Percentiles rank a stretch among this genome's conserved stretches.
phyloP scores from a whole-genome alignment of 768 basidiomycete genomes.

The Boletus tylopilopsis region DNA sequence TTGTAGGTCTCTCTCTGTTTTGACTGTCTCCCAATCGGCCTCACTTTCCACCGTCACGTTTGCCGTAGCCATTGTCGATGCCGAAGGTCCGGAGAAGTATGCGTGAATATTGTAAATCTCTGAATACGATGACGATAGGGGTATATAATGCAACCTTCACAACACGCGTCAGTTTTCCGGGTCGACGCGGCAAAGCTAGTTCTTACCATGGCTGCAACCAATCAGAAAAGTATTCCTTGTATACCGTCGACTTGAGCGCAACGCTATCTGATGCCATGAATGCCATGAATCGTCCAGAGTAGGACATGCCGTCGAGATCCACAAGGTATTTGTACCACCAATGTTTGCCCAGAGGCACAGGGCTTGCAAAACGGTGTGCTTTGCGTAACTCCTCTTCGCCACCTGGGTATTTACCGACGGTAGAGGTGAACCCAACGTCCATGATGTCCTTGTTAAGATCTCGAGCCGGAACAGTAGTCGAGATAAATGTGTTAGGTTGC shows the following conservation, averaged over 20 bases:
- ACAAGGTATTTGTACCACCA: slow-evolving; percentile 94
- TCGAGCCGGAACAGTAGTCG: slow-evolving; percentile 54
- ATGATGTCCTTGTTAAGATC: slow-evolving; percentile 75
- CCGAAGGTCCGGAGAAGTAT: slow-evolving; percentile 86
- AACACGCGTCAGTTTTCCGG: background rate
- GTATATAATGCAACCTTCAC: slow-evolving; percentile 89
- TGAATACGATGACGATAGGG: slow-evolving; percentile 77
- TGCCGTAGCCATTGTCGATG: slow-evolving; percentile 49
- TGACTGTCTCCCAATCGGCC: slow-evolving; percentile 29
- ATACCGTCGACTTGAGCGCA: slow-evolving; percentile 87
- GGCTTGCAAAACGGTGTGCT: slow-evolving; percentile 65
- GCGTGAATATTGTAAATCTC: slow-evolving; percentile 94
- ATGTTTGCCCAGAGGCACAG: slow-evolving; percentile 78
- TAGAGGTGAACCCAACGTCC: slow-evolving; percentile 83
- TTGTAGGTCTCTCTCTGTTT: slow-evolving; percentile 63
- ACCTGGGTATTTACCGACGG: slow-evolving; percentile 73
- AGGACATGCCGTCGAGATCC: slow-evolving; percentile 96
- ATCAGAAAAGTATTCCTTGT: slow-evolving; percentile 85
- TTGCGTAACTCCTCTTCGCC: slow-evolving; percentile 62
- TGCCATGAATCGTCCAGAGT: slow-evolving; percentile 85
- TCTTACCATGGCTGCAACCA: slow-evolving; percentile 89
- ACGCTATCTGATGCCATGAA: slow-evolving; percentile 85
- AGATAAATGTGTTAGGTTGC: slow-evolving; percentile 51
- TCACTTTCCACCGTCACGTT: slow-evolving; percentile 44
- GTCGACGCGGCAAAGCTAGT: background rate